phyloP scores from a whole-genome alignment of 1,284 basidiomycete species.

The Malassezia vespertilionis region DNA sequence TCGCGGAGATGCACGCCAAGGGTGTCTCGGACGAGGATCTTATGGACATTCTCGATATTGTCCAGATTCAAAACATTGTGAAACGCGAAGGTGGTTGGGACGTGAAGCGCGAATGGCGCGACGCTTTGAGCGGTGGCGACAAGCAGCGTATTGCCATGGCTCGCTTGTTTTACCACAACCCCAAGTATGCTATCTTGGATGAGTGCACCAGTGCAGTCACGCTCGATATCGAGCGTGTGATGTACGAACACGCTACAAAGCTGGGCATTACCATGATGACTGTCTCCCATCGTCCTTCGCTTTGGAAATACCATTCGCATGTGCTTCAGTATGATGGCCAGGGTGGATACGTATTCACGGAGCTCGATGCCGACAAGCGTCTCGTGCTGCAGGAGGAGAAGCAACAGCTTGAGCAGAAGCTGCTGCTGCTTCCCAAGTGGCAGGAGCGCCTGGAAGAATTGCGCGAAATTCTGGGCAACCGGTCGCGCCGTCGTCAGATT shows the following conservation, averaged over 20 bases:
- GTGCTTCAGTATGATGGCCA: constrained; percentile 60
- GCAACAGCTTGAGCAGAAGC: constrained; percentile 45
- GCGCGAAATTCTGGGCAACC: constrained; percentile 33
- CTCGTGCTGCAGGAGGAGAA: constrained; percentile 89
- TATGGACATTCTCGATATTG: constrained; percentile 60
- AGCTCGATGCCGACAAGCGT: constrained; percentile 80
- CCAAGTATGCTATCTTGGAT: constrained; percentile 93
- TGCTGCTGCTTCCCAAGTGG: constrained; percentile 62
- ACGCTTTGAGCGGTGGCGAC: constrained; percentile 68
- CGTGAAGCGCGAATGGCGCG: constrained; percentile 75
- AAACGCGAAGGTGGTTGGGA: constrained; percentile 97
- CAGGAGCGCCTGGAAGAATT: constrained; percentile 65
- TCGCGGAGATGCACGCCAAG: constrained; percentile 48
- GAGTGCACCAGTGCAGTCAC: constrained; percentile 92
- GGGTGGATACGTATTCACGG: constrained; percentile 61
- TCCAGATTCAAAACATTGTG: constrained; percentile 78
- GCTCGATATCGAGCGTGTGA: constrained; percentile 76
- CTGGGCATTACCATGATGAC: constrained; percentile 47
- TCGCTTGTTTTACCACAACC: constrained; percentile 84
- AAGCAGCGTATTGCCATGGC: constrained; percentile 84
- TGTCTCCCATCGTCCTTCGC: constrained; percentile 56
- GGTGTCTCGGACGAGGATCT: constrained; percentile 60
- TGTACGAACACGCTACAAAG: constrained; percentile 84
- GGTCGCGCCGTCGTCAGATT: background rate
- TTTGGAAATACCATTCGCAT: constrained; percentile 85